These are phyloP conservation scores for Arthrinium puccinioides DNA, from an alignment of 2,329 filamentous ascomycete species.

Conservation along the genomic window DNA sequence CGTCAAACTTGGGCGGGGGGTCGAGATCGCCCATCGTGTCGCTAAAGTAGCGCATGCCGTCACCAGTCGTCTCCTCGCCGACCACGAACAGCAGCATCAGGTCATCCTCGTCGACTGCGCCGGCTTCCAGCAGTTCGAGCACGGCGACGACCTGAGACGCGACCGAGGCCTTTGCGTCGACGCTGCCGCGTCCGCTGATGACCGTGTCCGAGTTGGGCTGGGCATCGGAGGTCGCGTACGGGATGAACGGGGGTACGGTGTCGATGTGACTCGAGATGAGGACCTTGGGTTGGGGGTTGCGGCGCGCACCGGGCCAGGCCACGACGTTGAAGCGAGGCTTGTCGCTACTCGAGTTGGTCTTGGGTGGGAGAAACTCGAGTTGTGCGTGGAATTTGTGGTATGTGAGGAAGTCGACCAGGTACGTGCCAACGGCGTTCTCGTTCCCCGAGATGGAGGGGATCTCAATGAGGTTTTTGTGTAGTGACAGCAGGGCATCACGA, in stretches of 20 bases:
- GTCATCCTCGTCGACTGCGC: slow-evolving; percentile 36
- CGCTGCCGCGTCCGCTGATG: slow-evolving; percentile 67
- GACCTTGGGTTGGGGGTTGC: slow-evolving; percentile 45
- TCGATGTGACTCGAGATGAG: slow-evolving; percentile 81
- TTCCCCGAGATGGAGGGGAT: slow-evolving; percentile 65
- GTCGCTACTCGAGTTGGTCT: slow-evolving; percentile 4
- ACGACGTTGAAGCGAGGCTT: slow-evolving; percentile 65
- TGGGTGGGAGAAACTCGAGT: slow-evolving; percentile 31
- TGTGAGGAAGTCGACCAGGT: slow-evolving; percentile 60
- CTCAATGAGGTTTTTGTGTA: slow-evolving; percentile 70
- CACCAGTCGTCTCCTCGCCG: slow-evolving; percentile 74
- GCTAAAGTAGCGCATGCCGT: slow-evolving; percentile 65
- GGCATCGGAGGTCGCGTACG: slow-evolving; percentile 52
- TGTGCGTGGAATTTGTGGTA: slow-evolving; percentile 34
- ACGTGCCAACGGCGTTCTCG: slow-evolving; percentile 62
- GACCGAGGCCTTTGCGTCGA: slow-evolving; percentile 64
- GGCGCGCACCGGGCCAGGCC: slow-evolving; percentile 51
- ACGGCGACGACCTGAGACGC: slow-evolving; percentile 69
- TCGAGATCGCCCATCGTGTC: slow-evolving; percentile 21
- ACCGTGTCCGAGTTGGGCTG: slow-evolving; percentile 34
- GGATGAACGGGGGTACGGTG: slow-evolving; percentile 64
- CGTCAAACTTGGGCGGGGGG: slow-evolving; percentile 39
- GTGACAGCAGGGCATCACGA: slow-evolving; percentile 51
- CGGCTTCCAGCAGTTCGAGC: slow-evolving; percentile 39
- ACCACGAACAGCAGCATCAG: slow-evolving; percentile 63